Evolutionary conservation across 148 eudicot genomes (phyloP).

Genomic region (Rhododendron ferrugineum): DNA sequence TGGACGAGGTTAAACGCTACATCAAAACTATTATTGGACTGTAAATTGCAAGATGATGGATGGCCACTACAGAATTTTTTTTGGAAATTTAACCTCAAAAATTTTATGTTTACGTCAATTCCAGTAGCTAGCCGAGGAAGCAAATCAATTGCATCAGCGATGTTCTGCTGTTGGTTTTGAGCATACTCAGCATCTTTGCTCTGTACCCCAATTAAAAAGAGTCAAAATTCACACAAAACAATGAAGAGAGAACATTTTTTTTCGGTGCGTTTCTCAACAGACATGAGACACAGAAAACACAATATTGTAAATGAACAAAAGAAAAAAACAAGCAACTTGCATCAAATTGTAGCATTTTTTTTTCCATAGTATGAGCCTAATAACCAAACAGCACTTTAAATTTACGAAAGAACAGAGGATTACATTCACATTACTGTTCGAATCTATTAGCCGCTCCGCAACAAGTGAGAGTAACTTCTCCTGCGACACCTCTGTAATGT

Average conservation of each 20-base stretch:
- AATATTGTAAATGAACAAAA: not conserved
- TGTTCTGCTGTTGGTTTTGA: slow-evolving; percentile 85
- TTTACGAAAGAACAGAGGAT: slow-evolving; percentile 11
- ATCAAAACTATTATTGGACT: not conserved
- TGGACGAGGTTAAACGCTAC: not conserved
- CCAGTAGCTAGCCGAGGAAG: slow-evolving; percentile 93
- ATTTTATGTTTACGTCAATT: slow-evolving; percentile 92
- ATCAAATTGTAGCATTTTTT: not conserved
- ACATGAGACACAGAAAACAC: not conserved
- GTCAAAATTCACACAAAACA: slow-evolving; percentile 15
- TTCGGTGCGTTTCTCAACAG: not conserved
- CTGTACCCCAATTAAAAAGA: slow-evolving; percentile 38
- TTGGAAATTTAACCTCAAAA: slow-evolving; percentile 48
- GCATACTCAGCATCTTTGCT: slow-evolving; percentile 75
- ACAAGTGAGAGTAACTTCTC: slow-evolving; percentile 88
- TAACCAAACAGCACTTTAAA: not conserved
- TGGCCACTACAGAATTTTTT: not conserved
- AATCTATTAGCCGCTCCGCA: slow-evolving; percentile 83
- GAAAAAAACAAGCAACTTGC: not conserved
- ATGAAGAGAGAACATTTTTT: not conserved
- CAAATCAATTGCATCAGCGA: slow-evolving; percentile 87
- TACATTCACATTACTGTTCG: slow-evolving; percentile 74
- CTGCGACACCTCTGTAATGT: slow-evolving; percentile 76
- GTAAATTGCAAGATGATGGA: not conserved
- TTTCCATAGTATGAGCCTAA: not conserved